phyloP scores from a whole-genome alignment of 2,329 filamentous ascomycete genomes.

The Tolypocladium cylindrosporum region DNA sequence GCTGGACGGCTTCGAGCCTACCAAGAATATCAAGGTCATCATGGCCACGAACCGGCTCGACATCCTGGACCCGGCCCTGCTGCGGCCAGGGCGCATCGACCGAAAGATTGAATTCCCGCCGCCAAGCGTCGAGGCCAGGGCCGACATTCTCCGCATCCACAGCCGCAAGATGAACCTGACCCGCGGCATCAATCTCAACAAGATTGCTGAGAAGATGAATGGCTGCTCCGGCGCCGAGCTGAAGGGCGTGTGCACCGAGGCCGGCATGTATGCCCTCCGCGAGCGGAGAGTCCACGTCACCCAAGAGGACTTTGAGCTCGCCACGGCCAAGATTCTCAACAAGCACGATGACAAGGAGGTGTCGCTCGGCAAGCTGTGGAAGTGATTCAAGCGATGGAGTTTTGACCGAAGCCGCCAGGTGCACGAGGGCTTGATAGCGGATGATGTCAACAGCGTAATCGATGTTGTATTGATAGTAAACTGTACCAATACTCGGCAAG shows the following conservation, averaged over 20 bases:
- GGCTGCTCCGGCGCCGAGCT: conserved; percentile 95
- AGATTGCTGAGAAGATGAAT: conserved; percentile 99
- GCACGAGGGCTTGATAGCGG: not conserved
- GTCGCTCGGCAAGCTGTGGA: conserved; percentile 73
- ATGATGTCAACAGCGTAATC: not conserved
- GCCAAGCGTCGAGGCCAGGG: conserved; percentile 88
- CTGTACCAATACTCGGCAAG: not conserved
- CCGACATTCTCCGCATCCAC: conserved; percentile 96
- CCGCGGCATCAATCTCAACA: conserved; percentile 90
- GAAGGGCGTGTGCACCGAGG: conserved; percentile 98
- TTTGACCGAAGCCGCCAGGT: not conserved
- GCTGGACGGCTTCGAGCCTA: conserved; percentile 96
- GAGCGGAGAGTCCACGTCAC: conserved; percentile 96
- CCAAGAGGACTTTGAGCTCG: conserved; percentile 97
- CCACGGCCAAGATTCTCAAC: conserved; percentile 98
- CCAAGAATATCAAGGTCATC: conserved; percentile 99
- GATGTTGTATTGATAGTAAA: not conserved
- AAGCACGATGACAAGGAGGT: conserved; percentile 99
- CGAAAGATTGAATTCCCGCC: conserved; percentile 98
- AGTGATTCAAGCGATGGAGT: conserved; percentile 16
- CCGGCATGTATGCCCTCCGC: conserved; percentile 94
- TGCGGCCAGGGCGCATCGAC: conserved; percentile 95
- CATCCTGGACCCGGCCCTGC: conserved; percentile 87
- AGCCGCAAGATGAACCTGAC: conserved; percentile 98
- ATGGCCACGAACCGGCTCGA: conserved; percentile 99